These are phyloP conservation scores for Hanseniaspora hatyaiensis DNA, from an alignment of 805 yeast genomes.

Conservation along the genomic window DNA sequence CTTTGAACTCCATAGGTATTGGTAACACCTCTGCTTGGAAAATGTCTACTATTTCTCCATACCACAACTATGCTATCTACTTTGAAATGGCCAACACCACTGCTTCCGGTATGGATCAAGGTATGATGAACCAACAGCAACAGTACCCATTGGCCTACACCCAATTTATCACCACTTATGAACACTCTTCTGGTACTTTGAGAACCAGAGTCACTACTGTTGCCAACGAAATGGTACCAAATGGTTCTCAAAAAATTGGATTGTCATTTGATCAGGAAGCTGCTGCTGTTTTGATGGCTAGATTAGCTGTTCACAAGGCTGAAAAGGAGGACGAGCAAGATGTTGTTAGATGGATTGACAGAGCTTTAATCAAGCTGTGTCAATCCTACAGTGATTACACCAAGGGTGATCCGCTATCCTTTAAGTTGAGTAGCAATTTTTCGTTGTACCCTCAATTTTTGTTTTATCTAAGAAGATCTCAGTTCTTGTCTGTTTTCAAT, in stretches of 20 bases:
- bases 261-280: constrained; percentile 94
- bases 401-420: constrained; percentile 71
- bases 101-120: constrained; percentile 21
- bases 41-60: constrained; percentile 73
- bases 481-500: constrained; percentile 88
- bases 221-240: constrained; percentile 39
- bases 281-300: constrained; percentile 86
- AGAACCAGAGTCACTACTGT: constrained; percentile 87
- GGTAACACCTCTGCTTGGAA: constrained; percentile 88
- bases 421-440: constrained; percentile 73
- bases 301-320: constrained; percentile 77
- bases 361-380: constrained; percentile 78
- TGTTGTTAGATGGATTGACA: constrained; percentile 87
- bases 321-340: constrained; percentile 84
- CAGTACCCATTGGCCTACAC: constrained; percentile 36
- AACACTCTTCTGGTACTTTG: constrained; percentile 87
- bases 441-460: constrained; percentile 89
- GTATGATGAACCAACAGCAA: constrained; percentile 20
- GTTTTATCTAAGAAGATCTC: constrained; percentile 90
- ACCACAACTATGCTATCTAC: constrained; percentile 77
- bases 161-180: constrained; percentile 85
- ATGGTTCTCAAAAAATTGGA: constrained; percentile 44
- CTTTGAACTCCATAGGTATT: constrained; percentile 86
- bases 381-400: constrained; percentile 88
- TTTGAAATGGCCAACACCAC: constrained; percentile 57